Conservation (phyloP, 2,329 filamentous ascomycete genomes). For the Trichoderma sp. region DNA sequence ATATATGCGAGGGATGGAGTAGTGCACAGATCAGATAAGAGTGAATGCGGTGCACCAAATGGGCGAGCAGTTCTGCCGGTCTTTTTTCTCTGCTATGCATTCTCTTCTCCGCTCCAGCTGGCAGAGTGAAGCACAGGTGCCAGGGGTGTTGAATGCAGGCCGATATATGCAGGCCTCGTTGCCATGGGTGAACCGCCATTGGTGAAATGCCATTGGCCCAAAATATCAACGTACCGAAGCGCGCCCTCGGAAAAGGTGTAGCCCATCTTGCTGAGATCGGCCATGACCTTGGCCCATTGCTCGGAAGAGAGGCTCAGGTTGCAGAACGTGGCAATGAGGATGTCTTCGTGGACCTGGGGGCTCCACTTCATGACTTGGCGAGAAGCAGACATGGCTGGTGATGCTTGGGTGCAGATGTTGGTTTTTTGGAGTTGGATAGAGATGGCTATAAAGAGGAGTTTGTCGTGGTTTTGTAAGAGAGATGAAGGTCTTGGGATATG, state of each 20-base stretch:
- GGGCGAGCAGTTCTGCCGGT: background rate
- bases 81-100: background rate
- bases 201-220: constrained; percentile 10
- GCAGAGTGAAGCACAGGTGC: constrained; percentile 3
- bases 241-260: constrained; percentile 48
- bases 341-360: constrained; percentile 48
- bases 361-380: constrained; percentile 48
- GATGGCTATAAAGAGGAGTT: background rate
- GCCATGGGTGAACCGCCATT: background rate
- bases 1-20: background rate
- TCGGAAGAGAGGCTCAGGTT: constrained; percentile 40
- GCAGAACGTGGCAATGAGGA: constrained; percentile 49
- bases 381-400: constrained; percentile 23
- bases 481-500: background rate
- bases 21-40: background rate
- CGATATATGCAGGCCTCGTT: background rate
- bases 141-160: constrained; percentile 17
- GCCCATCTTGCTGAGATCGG: constrained; percentile 43
- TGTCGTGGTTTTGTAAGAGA: background rate
- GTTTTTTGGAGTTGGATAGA: background rate
- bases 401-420: background rate
- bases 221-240: constrained; percentile 43
- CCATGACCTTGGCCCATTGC: constrained; percentile 45
- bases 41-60: background rate
- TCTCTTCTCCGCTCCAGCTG: background rate